These are phyloP conservation scores for Myxozyma nipponensis DNA, from an alignment of 805 yeast species.

Conservation along the genomic window DNA sequence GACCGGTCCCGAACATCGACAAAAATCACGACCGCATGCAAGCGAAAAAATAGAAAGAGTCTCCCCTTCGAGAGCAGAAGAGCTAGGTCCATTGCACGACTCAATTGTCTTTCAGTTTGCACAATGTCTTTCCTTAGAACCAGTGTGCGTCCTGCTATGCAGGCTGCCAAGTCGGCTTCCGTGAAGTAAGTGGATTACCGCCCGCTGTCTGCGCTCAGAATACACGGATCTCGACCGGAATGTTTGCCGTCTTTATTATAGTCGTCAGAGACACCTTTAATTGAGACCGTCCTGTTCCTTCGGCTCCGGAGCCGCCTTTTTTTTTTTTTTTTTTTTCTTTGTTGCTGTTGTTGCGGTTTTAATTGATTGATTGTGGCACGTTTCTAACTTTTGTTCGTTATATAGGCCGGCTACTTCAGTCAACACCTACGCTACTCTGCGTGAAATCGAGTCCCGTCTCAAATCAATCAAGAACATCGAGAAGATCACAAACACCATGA, in stretches of 20 bases:
- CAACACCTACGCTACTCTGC: conserved; percentile 67
- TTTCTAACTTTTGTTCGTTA: not conserved
- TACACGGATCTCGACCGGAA: no score
- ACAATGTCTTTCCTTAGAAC: conserved; percentile 34
- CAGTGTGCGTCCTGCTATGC: conserved; percentile 30
- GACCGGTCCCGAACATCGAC: not conserved
- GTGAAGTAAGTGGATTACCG: conserved; percentile 29
- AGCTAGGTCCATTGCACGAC: no score
- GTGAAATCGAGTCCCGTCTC: conserved; percentile 97
- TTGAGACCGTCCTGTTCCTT: no score
- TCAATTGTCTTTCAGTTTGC: no score
- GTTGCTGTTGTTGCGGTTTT: not conserved
- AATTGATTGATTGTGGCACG: no score
- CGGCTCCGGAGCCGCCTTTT: not conserved
- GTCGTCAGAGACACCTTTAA: no score
- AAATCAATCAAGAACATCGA: conserved; percentile 98
- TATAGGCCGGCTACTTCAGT: conserved; percentile 14
- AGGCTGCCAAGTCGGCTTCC: conserved; percentile 31
- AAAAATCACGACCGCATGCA: not conserved
- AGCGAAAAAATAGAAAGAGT: no score
- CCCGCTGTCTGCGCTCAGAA: no score
- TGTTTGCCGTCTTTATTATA: no score
- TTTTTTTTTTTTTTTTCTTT: not conserved
- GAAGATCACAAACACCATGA: conserved; percentile 99
- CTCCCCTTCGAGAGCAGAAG: no score